Conservation (phyloP, 1,284 basidiomycete species). For the Marasmius tenuissimus region DNA sequence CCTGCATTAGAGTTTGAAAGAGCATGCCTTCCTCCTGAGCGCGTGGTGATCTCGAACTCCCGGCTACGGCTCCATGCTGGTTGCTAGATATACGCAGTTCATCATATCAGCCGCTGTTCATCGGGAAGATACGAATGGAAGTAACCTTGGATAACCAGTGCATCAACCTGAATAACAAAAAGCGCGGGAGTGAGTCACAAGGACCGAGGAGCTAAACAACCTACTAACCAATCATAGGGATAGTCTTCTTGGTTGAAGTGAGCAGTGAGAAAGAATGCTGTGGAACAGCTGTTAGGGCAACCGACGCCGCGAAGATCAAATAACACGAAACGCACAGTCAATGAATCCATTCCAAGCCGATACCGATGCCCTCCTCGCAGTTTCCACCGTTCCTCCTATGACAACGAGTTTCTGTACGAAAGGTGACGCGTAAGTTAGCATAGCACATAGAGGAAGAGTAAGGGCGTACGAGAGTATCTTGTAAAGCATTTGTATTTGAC, state of each 20-base stretch:
- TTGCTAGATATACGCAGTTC: conserved; percentile 50
- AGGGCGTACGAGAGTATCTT: conserved; percentile 57
- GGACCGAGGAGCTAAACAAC: background rate
- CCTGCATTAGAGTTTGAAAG: conserved; percentile 68
- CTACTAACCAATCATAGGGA: conserved; percentile 73
- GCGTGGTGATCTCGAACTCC: conserved; percentile 85
- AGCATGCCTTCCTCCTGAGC: conserved; percentile 59
- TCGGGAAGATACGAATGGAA: conserved; percentile 10
- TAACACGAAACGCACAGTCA: conserved; percentile 56
- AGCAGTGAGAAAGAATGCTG: conserved; percentile 84
- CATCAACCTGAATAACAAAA: conserved; percentile 62
- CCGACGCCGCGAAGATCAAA: background rate
- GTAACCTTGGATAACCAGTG: conserved; percentile 79
- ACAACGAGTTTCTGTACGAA: conserved; percentile 68
- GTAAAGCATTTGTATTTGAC: conserved; percentile 55
- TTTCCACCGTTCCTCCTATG: conserved; percentile 78
- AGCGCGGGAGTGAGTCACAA: conserved; percentile 11
- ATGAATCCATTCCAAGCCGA: conserved; percentile 86
- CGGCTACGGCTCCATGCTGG: conserved; percentile 81
- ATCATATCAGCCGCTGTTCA: conserved; percentile 4
- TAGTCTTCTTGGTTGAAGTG: conserved; percentile 85
- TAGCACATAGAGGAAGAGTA: background rate
- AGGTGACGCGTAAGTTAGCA: background rate
- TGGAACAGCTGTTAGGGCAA: background rate
- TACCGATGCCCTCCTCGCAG: conserved; percentile 68